A percentile compares a stretch with the other conserved stretches of the same genome.
Evolutionary conservation across 257 asterid genomes (phyloP).

Genomic region (Fraxinus anomala): DNA sequence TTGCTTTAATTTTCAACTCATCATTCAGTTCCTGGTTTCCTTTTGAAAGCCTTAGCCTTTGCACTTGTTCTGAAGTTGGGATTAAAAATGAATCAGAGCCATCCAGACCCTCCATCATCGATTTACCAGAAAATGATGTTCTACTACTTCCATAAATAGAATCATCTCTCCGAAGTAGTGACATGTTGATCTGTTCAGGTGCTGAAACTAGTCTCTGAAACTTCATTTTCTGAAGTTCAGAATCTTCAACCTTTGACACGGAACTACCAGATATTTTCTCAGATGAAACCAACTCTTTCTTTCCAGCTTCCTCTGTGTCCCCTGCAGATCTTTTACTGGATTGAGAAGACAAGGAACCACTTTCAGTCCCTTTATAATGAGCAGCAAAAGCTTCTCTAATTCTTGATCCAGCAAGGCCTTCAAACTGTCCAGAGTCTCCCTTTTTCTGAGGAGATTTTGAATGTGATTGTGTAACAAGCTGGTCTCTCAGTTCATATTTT

Average conservation of each 20-base stretch:
- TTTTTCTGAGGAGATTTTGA: conserved; percentile 41
- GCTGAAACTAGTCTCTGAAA: conserved; percentile 31
- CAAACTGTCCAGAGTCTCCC: conserved; percentile 34
- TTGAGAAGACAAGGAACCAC: conserved; percentile 25
- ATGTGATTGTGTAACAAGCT: conserved; percentile 34
- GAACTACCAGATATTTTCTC: conserved; percentile 30
- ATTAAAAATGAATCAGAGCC: conserved; percentile 49
- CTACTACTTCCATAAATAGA: conserved; percentile 42
- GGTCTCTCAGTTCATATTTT: conserved; percentile 39
- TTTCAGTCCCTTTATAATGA: conserved; percentile 35
- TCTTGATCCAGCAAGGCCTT: conserved; percentile 35
- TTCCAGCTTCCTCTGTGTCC: conserved; percentile 33
- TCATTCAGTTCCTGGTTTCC: conserved; percentile 84
- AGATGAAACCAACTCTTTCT: conserved; percentile 27
- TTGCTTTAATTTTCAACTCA: conserved; percentile 85
- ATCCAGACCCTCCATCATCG: conserved; percentile 44
- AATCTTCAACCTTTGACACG: conserved; percentile 33
- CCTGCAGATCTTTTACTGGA: conserved; percentile 24
- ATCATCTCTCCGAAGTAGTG: conserved; percentile 43
- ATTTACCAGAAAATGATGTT: conserved; percentile 37
- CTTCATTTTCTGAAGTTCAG: conserved; percentile 35
- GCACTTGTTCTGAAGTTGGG: conserved; percentile 59
- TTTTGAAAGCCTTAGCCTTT: conserved; percentile 65
- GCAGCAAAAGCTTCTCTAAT: conserved; percentile 30
- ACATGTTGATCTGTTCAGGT: conserved; percentile 43